Evolutionary conservation across 257 asterid species (phyloP).

Genomic region (Lithospermum erythrorhizon): DNA sequence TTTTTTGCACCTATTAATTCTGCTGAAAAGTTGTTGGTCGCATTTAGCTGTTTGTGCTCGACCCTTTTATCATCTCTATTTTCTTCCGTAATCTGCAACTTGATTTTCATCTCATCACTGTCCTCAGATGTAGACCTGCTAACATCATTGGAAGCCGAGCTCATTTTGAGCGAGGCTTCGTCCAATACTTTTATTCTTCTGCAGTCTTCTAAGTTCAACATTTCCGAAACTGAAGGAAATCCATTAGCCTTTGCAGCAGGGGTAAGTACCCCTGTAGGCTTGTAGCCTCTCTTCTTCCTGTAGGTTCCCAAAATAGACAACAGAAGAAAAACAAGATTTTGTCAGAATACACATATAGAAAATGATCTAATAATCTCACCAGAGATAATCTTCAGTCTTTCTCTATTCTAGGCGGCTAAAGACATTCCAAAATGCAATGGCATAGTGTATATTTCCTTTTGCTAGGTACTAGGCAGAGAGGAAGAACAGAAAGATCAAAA

Average conservation of each 20-base stretch:
- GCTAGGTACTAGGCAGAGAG: too few species aligned
- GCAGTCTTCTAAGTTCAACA: slow-evolving; percentile 6
- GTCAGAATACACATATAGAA: background rate
- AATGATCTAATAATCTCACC: background rate
- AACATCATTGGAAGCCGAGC: slow-evolving; percentile 5
- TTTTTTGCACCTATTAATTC: background rate
- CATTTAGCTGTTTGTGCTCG: background rate
- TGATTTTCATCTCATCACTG: background rate
- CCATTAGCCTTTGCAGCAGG: slow-evolving; percentile 9
- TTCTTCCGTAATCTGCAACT: background rate
- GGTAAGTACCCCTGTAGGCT: slow-evolving; percentile 9
- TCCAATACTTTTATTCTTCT: slow-evolving; percentile 1
- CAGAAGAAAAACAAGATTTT: background rate
- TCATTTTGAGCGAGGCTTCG: background rate
- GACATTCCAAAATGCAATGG: too few species aligned
- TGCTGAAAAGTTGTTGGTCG: slow-evolving; percentile 1
- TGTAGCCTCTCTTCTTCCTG: slow-evolving; percentile 15
- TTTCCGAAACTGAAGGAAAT: slow-evolving; percentile 14
- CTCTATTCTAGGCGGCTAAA: too few species aligned
- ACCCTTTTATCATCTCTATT: background rate
- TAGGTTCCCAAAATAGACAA: background rate
- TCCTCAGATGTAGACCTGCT: background rate
- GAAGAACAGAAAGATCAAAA: too few species aligned
- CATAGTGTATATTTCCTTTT: too few species aligned
- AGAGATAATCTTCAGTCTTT: background rate